Base-by-base conservation (phyloP, 495 filamentous ascomycete species). In the Sporormia fimetaria region DNA sequence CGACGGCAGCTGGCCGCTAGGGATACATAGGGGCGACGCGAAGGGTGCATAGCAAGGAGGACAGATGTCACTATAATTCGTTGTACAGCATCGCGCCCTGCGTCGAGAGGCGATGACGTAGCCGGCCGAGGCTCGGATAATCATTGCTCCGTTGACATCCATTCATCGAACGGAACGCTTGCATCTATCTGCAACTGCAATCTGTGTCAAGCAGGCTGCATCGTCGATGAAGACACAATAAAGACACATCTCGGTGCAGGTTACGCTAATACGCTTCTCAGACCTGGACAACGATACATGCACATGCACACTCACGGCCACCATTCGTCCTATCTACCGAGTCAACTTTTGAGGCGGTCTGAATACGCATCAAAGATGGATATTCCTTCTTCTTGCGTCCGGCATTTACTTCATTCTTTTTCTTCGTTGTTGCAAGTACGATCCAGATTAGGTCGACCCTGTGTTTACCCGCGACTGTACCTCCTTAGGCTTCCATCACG, bases 91-190 rank as follows among this genome's bases (percentile, higher is more conserved):
- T 7, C 8, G 7, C 9, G 9, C 9, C 16, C 5, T 22, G 22
- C 18, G 36, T 6, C 29, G 36, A 22, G 21, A 14, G 16, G 22
- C n/a, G 21, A 39, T 39, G 36, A 39, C 25, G 36, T 22, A 39
- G 5, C 6, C 18, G 7, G 22, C 21, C 25, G 36, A 26, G 25
- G 22, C 22, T 7, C 36, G 36, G 36, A 29, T n/a, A 36, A 2
- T 27, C 25, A 27, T 27, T 27, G 7, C 25, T 27, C 7, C 7
- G 12, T 27, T 27, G 7, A 27, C 7, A 7, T 27, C 12, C 25
- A 27, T 27, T n/a, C 25, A 27, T 27, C 25, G 25, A 7, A 7
- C 25, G 12, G 7, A 7, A 27, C 25, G 7, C 7, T 27, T 27
- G 7, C 7, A 27, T 7, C 25, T 27, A 12, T 27, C 12, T 27